Evolutionary conservation across 78 protist species (phyloP).

Genomic region (Dictyostelium capitatum): DNA sequence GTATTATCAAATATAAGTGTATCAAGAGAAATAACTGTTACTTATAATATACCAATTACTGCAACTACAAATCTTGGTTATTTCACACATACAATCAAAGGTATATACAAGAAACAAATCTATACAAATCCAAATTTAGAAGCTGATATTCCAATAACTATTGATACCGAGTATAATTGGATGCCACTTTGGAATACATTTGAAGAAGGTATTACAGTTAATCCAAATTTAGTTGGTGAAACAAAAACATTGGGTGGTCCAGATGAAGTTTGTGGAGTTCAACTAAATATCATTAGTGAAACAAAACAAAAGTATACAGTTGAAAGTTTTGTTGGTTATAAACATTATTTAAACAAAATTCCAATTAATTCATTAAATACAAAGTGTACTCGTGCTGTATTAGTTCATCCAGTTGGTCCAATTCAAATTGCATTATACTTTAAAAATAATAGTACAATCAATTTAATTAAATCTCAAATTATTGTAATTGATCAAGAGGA

Average conservation of each 20-base stretch:
- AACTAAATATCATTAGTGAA: not conserved
- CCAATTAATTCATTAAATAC: not conserved
- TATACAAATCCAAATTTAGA: constrained; percentile 12
- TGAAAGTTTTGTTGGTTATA: not conserved
- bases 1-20: not conserved
- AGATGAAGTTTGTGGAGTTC: not conserved
- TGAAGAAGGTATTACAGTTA: not conserved
- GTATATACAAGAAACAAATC: not conserved
- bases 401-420: not conserved
- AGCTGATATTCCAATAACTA: not conserved
- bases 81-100: not conserved
- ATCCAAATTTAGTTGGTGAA: not conserved
- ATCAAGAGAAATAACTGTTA: not conserved
- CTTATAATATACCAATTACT: not conserved
- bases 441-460: not conserved
- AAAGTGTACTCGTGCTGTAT: not conserved
- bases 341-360: not conserved
- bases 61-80: not conserved
- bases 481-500: no score
- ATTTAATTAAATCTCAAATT: not conserved
- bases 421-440: constrained; percentile 6
- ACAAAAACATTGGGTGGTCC: not conserved
- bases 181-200: not conserved
- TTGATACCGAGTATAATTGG: not conserved
- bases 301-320: not conserved